Conservation (phyloP, 306 rosid species). For the Quillaja saponaria region DNA sequence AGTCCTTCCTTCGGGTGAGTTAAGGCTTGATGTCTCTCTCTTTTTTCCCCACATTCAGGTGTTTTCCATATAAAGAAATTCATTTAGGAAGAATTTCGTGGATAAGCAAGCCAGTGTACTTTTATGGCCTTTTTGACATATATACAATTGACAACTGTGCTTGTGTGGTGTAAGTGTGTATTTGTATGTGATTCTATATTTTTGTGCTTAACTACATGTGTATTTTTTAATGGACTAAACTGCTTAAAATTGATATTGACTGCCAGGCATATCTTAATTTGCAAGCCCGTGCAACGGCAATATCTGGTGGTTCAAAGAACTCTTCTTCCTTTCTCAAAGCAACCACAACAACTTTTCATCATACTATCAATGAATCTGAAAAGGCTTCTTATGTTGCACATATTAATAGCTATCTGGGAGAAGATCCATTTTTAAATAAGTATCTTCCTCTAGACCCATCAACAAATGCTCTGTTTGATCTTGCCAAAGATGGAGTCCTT, state of each 20-base stretch:
- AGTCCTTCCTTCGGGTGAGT: conserved; percentile 82
- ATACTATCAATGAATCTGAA: conserved; percentile 90
- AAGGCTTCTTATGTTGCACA: conserved; percentile 92
- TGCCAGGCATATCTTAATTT: conserved; percentile 76
- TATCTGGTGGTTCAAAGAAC: conserved; percentile 65
- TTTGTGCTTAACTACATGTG: conserved; percentile 14
- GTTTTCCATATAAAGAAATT: background rate
- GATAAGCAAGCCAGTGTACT: background rate
- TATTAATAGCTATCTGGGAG: conserved; percentile 76
- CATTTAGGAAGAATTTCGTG: too few species aligned
- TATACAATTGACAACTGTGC: conserved; percentile 1
- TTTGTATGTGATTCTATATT: conserved; percentile 1
- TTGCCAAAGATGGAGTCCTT: conserved; percentile 91
- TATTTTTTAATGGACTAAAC: conserved; percentile 20
- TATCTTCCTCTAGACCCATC: conserved; percentile 86
- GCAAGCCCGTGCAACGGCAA: conserved; percentile 56
- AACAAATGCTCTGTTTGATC: conserved; percentile 80
- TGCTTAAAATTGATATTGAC: conserved; percentile 31
- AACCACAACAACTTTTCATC: conserved; percentile 85
- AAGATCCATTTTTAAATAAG: conserved; percentile 76
- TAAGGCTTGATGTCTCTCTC: conserved; percentile 4
- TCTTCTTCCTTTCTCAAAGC: conserved; percentile 88
- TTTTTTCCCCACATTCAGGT: background rate
- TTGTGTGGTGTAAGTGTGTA: conserved; percentile 1
- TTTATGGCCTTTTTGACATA: background rate